Evolutionary conservation across 2,329 filamentous ascomycete species (phyloP), one percentile per base, ranked within the genome.

Genomic region (Cladophialophora immunda): DNA sequence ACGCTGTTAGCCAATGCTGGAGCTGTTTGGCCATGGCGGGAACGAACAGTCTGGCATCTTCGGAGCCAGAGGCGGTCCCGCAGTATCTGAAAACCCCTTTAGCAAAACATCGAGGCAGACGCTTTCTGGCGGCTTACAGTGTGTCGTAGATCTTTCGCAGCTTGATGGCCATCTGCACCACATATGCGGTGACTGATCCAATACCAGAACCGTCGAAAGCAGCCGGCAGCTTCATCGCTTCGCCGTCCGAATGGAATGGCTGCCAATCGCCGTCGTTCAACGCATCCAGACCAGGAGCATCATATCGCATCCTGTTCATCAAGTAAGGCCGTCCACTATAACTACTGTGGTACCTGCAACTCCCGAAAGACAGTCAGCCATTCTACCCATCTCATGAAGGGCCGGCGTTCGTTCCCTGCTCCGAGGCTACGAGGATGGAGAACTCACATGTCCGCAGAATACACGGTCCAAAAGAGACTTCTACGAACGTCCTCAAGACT

Each of bases 391-490:
- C 27, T 53, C 50, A n/a, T 17, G 17, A 19, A 41, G 15, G 38
- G 17, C 38, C 17, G 5, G 38, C n/a, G 11, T 32, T 58, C 32
- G 22, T 9, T 38, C n/a, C 34, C 55, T 9, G 22, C 8, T 58
- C 9, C 6, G 17, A 38, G 2, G 34, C 32, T 25, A 25, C 30
- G 38, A 22, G 8, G 55, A 5, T 25, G 15, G 17, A 4, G 17
- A 15, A 65, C 62, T 36, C n/a, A 65, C 52, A 60, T 56, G 13
- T 50, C 38, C 11, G 27, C 38, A n/a, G 73, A 71, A 59, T 76
- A 79, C n/a, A 74, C 73, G 4, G 73, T 74, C 79, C 79, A 81
- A 56, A 81, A 81, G 0, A 77, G 74, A 1, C 72, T 73, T 22
- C 72, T 69, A 7, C 79, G 75, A 6, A 54, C 29, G 22, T 58